Conservation (phyloP, 148 eudicot genomes). For the Rhododendron henanense region DNA sequence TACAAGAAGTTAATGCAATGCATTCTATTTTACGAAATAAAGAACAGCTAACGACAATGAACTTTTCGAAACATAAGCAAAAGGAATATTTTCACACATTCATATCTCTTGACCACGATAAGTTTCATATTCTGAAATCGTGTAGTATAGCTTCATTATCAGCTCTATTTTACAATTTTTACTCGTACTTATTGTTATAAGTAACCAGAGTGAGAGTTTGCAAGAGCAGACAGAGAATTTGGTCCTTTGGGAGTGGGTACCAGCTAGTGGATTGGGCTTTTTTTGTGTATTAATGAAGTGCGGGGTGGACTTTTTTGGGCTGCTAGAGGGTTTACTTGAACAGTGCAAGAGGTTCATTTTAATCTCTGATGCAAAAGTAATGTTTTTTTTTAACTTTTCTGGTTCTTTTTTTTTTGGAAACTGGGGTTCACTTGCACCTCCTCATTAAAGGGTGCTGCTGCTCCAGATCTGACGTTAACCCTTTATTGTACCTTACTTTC, state of each 20-base stretch:
- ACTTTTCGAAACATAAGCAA: neutral
- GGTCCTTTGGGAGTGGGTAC: neutral
- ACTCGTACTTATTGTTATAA: neutral
- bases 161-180: neutral
- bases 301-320: neutral
- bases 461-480: neutral
- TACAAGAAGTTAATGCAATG: neutral
- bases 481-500: neutral
- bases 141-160: neutral
- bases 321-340: neutral
- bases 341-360: neutral
- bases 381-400: neutral
- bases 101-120: neutral
- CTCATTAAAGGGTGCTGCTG: neutral
- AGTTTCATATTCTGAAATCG: neutral
- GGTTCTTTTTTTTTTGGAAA: neutral
- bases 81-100: neutral
- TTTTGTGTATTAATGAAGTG: neutral
- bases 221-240: neutral
- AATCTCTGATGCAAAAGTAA: neutral
- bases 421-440: neutral
- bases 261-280: neutral
- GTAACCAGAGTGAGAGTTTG: neutral
- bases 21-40: neutral
- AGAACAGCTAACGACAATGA: neutral